Evolutionary conservation across 768 basidiomycete genomes (phyloP).

Genomic region (Lenzites betulinus): DNA sequence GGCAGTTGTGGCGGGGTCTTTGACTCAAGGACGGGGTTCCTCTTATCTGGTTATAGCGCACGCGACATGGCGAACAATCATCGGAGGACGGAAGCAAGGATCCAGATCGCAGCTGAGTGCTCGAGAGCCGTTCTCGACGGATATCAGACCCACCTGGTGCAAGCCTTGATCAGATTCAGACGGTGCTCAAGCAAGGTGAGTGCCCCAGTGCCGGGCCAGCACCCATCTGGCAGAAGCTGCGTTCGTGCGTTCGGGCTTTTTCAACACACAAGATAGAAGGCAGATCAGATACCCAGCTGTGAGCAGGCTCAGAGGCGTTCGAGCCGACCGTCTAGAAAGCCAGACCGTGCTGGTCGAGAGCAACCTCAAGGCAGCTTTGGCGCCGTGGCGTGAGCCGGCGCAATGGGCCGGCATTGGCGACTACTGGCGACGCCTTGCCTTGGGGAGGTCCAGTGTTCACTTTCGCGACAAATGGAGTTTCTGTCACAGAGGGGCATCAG

Average conservation of each 20-base stretch:
- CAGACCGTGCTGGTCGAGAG: not conserved
- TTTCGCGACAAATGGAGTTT: no score
- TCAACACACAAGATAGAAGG: not conserved
- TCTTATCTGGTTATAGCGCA: slow-evolving; percentile 4
- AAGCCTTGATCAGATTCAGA: not conserved
- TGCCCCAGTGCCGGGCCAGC: not conserved
- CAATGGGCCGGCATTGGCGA: no score
- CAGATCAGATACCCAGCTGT: not conserved
- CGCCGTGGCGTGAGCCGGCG: not conserved
- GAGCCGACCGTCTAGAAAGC: not conserved
- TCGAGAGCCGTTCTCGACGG: not conserved
- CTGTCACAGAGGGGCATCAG: no score
- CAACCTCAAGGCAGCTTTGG: not conserved
- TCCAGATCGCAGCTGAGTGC: not conserved
- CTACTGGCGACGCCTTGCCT: no score
- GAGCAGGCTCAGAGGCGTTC: not conserved
- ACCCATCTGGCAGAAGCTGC: not conserved
- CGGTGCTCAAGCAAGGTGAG: not conserved
- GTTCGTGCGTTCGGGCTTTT: not conserved
- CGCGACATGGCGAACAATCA: not conserved
- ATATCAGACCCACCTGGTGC: slow-evolving; percentile 8
- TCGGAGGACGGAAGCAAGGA: not conserved
- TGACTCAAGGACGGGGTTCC: not conserved
- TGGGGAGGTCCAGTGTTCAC: no score
- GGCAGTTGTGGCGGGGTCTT: not conserved